Evolutionary conservation across 352 stramenopile genomes (phyloP).

Genomic region (Globisporangium carolinianum): DNA sequence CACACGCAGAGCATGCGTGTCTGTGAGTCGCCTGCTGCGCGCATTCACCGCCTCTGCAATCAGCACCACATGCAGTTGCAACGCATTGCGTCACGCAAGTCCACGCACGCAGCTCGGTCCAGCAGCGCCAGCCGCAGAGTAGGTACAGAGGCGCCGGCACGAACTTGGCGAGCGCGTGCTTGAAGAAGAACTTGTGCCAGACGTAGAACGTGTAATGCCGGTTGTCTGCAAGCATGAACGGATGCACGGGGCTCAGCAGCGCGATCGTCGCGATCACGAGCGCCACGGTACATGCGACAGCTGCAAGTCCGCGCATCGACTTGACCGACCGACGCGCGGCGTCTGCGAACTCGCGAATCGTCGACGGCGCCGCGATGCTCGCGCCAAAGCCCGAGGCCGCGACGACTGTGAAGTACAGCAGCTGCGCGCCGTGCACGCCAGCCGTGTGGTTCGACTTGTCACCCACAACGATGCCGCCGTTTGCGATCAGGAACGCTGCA

Average conservation of each 20-base stretch:
- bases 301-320: constrained; percentile 24
- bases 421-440: constrained; percentile 60
- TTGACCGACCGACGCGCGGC: constrained; percentile 28
- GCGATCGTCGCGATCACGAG: constrained; percentile 35
- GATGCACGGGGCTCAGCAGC: constrained; percentile 75
- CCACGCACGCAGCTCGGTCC: constrained; percentile 52
- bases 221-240: constrained; percentile 90
- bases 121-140: constrained; percentile 57
- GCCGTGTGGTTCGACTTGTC: constrained; percentile 83
- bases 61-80: too few species aligned
- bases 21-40: too few species aligned
- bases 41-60: too few species aligned
- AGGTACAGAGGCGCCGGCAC: constrained; percentile 52
- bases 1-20: too few species aligned
- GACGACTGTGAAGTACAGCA: constrained; percentile 77
- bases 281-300: constrained; percentile 16
- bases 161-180: constrained; percentile 64
- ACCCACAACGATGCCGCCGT: constrained; percentile 76
- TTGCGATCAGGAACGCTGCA: constrained; percentile 52
- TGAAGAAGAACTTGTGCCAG: constrained; percentile 84
- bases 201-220: constrained; percentile 92
- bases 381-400: constrained; percentile 49
- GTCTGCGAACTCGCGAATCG: constrained; percentile 27
- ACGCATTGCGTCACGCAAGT: background rate
- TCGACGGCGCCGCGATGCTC: constrained; percentile 27